Conservation (phyloP, 164 flowering plant species). For the grape (Vitis vinifera) region DNA sequence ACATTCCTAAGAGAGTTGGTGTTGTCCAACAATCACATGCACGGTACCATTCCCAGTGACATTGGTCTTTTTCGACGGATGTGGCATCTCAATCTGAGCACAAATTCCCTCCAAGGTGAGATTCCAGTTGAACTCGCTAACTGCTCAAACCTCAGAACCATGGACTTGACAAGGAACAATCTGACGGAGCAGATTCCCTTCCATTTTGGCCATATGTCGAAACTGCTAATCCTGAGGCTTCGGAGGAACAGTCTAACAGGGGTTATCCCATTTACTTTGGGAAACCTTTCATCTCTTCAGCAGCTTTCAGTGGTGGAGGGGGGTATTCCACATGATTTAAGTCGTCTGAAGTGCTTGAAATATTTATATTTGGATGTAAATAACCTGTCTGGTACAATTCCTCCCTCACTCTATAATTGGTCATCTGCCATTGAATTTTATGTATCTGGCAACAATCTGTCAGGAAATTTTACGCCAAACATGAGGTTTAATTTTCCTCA, state of each 20-base stretch:
- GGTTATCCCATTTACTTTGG: constrained; percentile 14
- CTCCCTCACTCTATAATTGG: constrained; percentile 26
- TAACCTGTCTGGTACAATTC: constrained; percentile 23
- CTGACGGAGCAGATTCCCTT: constrained; percentile 5
- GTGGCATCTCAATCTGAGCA: neutral
- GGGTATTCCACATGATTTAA: constrained; percentile 16
- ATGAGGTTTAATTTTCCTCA: constrained; percentile 30
- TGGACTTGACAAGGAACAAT: neutral
- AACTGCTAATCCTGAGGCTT: neutral
- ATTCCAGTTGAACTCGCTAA: constrained; percentile 13
- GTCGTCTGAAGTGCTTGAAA: constrained; percentile 7
- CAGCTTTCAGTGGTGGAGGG: constrained; percentile 2
- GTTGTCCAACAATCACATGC: constrained; percentile 8
- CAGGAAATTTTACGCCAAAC: constrained; percentile 25
- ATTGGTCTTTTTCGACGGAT: constrained; percentile 15
- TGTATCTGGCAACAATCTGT: neutral
- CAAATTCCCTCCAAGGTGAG: constrained; percentile 13
- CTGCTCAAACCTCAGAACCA: neutral
- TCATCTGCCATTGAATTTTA: constrained; percentile 6
- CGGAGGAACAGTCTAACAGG: constrained; percentile 7
- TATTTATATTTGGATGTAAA: constrained; percentile 1
- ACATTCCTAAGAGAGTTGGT: constrained; percentile 5
- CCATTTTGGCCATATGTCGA: neutral
- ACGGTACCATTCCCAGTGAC: constrained; percentile 16
- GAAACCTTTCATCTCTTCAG: constrained; percentile 13